phyloP scores from a whole-genome alignment of 78 protist species.

The Mastigamoeba balamuthi region DNA sequence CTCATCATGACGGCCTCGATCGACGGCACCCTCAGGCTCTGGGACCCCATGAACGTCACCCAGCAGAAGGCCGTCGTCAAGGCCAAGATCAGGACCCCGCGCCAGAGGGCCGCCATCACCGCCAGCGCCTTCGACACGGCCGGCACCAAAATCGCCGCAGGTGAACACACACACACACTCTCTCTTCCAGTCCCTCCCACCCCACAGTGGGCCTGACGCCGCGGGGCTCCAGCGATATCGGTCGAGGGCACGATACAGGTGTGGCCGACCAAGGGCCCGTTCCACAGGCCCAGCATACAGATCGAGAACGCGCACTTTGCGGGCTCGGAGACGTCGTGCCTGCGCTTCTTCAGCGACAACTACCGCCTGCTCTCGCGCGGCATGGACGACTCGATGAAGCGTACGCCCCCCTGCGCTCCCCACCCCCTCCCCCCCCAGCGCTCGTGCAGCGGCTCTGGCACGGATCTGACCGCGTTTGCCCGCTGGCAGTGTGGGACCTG shows the following conservation, averaged over 20 bases:
- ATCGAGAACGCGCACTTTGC: neutral
- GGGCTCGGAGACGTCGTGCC: neutral
- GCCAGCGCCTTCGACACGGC: too few relatives aligned
- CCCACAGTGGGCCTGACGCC: too few relatives aligned
- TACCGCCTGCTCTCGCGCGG: neutral
- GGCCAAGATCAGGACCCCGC: neutral
- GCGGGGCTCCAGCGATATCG: too few relatives aligned
- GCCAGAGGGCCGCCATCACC: neutral
- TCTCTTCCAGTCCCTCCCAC: too few relatives aligned
- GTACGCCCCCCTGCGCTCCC: too few relatives aligned
- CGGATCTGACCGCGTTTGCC: too few relatives aligned
- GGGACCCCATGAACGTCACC: neutral
- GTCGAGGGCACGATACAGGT: neutral
- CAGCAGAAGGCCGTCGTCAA: neutral
- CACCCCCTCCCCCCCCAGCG: too few relatives aligned
- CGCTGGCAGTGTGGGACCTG: neutral
- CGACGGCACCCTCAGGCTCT: neutral
- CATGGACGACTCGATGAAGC: neutral
- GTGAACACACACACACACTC: too few relatives aligned
- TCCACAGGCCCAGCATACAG: neutral
- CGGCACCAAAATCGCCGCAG: too few relatives aligned
- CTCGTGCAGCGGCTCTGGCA: too few relatives aligned
- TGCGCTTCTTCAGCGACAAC: neutral
- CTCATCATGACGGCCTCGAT: neutral
- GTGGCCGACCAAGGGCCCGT: neutral